Conservation (phyloP, 371 early-diverging fungal genomes). For the Umbelopsis sp. region DNA sequence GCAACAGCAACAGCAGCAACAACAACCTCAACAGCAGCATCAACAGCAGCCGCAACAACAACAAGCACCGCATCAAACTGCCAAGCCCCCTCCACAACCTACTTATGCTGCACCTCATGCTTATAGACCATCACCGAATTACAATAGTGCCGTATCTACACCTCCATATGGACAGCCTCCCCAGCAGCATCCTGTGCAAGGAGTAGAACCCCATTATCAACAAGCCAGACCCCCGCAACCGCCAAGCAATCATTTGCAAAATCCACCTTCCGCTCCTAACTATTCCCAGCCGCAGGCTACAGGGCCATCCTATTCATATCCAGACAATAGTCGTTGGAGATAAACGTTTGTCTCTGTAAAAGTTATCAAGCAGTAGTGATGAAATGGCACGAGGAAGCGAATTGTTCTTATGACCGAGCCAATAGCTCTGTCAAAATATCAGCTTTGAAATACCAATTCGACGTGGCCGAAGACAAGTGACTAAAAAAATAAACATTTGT, state of each 20-base stretch:
- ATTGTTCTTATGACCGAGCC: too few species aligned
- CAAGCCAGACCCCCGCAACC: neutral
- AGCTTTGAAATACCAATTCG: too few species aligned
- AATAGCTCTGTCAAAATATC: too few species aligned
- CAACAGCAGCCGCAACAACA: neutral
- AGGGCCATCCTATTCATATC: slow-evolving; percentile 1
- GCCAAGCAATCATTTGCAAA: neutral
- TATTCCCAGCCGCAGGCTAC: slow-evolving; percentile 4
- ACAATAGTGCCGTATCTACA: neutral
- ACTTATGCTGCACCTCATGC: neutral
- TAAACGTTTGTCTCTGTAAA: neutral
- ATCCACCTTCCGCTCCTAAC: neutral
- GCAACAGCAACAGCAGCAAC: neutral
- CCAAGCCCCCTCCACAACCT: neutral
- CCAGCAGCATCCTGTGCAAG: neutral
- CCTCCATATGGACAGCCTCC: neutral
- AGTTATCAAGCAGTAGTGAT: too few species aligned
- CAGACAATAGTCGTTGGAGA: slow-evolving; percentile 3
- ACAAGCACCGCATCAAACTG: neutral
- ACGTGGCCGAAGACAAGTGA: too few species aligned
- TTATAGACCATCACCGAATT: neutral
- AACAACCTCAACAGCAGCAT: neutral
- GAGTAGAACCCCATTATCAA: neutral
- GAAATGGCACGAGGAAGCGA: too few species aligned
- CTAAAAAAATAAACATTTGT: too few species aligned